Percentiles rank a stretch among this genome's conserved stretches.
phyloP scores from a whole-genome alignment of 2,329 filamentous ascomycete genomes.

The Arachnopeziza araneosa region DNA sequence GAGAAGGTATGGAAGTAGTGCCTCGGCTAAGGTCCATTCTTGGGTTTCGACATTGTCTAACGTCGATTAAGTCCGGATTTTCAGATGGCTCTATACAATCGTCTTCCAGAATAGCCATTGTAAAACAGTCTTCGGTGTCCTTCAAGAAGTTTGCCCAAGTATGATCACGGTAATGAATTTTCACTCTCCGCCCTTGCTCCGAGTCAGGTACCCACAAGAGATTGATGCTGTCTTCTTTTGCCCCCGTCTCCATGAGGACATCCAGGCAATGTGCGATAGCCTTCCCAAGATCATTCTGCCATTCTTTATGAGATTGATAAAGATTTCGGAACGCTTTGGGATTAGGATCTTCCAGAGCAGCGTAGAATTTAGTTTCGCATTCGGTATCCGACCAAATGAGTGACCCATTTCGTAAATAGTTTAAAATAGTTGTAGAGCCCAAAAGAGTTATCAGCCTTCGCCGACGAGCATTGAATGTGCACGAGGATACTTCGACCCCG shows the following conservation, averaged over 20 bases:
- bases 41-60: neutral
- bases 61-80: neutral
- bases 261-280: conserved; percentile 8
- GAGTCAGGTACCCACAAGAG: conserved; percentile 4
- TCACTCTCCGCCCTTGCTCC: neutral
- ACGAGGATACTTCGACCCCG: conserved; percentile 11
- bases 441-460: conserved; percentile 5
- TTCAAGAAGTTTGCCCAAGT: conserved; percentile 9
- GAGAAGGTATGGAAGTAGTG: neutral
- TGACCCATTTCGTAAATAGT: conserved; percentile 2
- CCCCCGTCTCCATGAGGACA: neutral
- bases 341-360: conserved; percentile 4
- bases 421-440: conserved; percentile 8
- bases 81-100: conserved; percentile 4
- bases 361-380: conserved; percentile 2
- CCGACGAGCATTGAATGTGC: conserved; percentile 10
- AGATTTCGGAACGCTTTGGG: conserved; percentile 7
- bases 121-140: conserved; percentile 3
- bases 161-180: neutral
- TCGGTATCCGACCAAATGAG: conserved; percentile 5
- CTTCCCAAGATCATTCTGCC: conserved; percentile 10
- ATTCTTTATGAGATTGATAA: neutral
- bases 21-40: no score
- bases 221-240: neutral
- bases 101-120: conserved; percentile 7